A percentile compares a stretch with the other conserved stretches of the same genome.
Conservation (phyloP, 2,329 filamentous ascomycete species). For the Aspergillus quadricinctus region DNA sequence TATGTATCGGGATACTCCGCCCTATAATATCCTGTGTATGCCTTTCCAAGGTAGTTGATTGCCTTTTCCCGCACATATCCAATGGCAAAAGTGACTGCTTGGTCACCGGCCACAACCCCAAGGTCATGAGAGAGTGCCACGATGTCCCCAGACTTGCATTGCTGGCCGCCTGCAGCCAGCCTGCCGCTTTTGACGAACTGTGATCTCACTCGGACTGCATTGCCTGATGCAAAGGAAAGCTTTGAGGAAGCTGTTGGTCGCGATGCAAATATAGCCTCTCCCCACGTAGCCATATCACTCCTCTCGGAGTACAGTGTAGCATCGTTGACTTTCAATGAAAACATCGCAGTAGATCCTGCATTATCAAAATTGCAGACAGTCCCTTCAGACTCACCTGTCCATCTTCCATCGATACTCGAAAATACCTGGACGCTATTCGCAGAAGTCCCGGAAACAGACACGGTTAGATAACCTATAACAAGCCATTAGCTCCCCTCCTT, state of each 20-base stretch:
- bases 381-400: slow-evolving; percentile 34
- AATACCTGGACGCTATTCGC: slow-evolving; percentile 37
- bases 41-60: slow-evolving; percentile 39
- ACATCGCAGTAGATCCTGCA: slow-evolving; percentile 25
- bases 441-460: slow-evolving; percentile 24
- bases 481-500: slow-evolving; percentile 5
- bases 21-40: slow-evolving; percentile 40
- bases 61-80: slow-evolving; percentile 39
- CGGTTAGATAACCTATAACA: slow-evolving; percentile 36
- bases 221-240: slow-evolving; percentile 30
- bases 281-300: slow-evolving; percentile 42
- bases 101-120: slow-evolving; percentile 22
- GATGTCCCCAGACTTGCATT: slow-evolving; percentile 28
- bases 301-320: slow-evolving; percentile 31
- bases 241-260: slow-evolving; percentile 21
- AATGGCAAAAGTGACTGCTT: slow-evolving; percentile 39
- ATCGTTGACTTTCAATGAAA: slow-evolving; percentile 29
- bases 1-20: slow-evolving; percentile 30
- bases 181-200: slow-evolving; percentile 31
- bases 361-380: slow-evolving; percentile 22
- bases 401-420: slow-evolving; percentile 42
- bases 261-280: slow-evolving; percentile 39
- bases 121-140: slow-evolving; percentile 39
- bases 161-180: slow-evolving; percentile 18
- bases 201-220: slow-evolving; percentile 21